Conservation (phyloP, 805 yeast species). For the Ogataea nitratoaversa region DNA sequence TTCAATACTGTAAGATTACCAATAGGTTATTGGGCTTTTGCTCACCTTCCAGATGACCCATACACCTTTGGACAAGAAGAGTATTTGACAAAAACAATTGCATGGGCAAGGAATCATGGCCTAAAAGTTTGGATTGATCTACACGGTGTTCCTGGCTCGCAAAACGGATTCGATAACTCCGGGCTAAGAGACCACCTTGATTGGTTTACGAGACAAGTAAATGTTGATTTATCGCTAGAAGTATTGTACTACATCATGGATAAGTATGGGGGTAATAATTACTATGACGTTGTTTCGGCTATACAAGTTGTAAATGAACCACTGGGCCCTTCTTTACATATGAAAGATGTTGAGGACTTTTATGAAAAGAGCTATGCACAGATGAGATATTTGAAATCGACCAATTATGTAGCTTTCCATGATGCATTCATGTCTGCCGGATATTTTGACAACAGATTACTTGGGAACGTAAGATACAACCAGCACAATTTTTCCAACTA, state of each 20-base stretch:
- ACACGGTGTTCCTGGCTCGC: slow-evolving; percentile 82
- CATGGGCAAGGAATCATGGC: slow-evolving; percentile 59
- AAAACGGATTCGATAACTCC: slow-evolving; percentile 81
- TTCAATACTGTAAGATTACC: slow-evolving; percentile 73
- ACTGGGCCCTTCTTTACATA: slow-evolving; percentile 47
- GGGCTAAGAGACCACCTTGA: slow-evolving; percentile 53
- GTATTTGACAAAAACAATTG: slow-evolving; percentile 60
- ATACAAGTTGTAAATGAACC: slow-evolving; percentile 74
- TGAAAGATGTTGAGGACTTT: slow-evolving; percentile 37
- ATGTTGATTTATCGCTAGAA: slow-evolving; percentile 44
- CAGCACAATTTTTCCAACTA: slow-evolving; percentile 8
- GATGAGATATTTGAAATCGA: slow-evolving; percentile 35
- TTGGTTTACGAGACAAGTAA: slow-evolving; percentile 38
- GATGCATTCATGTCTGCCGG: slow-evolving; percentile 60
- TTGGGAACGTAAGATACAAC: slow-evolving; percentile 10
- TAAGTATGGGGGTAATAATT: slow-evolving; percentile 47
- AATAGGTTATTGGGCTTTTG: slow-evolving; percentile 79
- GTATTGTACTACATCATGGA: slow-evolving; percentile 46
- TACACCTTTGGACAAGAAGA: slow-evolving; percentile 62
- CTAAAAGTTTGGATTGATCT: slow-evolving; percentile 71
- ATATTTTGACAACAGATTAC: slow-evolving; percentile 50
- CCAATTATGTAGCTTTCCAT: slow-evolving; percentile 51
- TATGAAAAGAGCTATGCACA: slow-evolving; percentile 39
- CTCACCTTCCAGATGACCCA: slow-evolving; percentile 47
- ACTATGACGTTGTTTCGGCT: slow-evolving; percentile 59